Evolutionary conservation across 2,329 filamentous ascomycete genomes (phyloP), one percentile per base, ranked within the genome.

Genomic region (Verticillium klebahnii): DNA sequence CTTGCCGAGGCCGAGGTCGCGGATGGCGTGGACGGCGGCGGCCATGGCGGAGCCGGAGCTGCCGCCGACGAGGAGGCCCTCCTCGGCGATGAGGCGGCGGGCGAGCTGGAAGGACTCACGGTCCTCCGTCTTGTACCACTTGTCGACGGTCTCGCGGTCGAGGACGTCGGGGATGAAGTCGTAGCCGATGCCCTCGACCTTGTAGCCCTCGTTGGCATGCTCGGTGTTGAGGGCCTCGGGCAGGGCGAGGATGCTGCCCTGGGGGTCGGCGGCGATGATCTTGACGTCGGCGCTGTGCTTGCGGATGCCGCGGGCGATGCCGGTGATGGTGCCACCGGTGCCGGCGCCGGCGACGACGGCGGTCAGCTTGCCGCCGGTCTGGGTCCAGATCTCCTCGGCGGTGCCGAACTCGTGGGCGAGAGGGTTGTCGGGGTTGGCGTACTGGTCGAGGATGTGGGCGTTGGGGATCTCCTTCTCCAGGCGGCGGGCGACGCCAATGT

Each of bases 101-200:
- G 95, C 92, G 71, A 92, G 93, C 73, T 88, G 83, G 78, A 99
- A 99, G 2, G 93, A 93, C 73, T 97, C 91, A 64, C 86, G 85
- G 72, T 99, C 95, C 64, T 94, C 91, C 3, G 95, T 99, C 86
- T 99, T 99, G 81, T 97, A 98, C 95, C 95, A 99, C 72, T 89
- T 90, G 75, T 97, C 91, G 34, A 99, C 91, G 5, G 85, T 75
- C 32, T 88, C 77, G 71, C 89, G 92, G 67, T 95, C 88, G 61
- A 99, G 82, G 5, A 99, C 96, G 29, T 98, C 92, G 7, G 96
- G 95, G 63, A 99, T 90, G 75, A 99, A 99, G 75, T 99, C 95
- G 75, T 99, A 99, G 23, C 95, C 95, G 70, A 99, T 99, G 54
- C 95, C 95, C 79, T 99, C 95, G 1, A 99, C 95, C 80, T 99